Percentiles rank a stretch among this genome's conserved stretches.
These are phyloP conservation scores for Ascochyta koolunga DNA, from an alignment of 2,329 filamentous ascomycete species.

Conservation along the genomic window DNA sequence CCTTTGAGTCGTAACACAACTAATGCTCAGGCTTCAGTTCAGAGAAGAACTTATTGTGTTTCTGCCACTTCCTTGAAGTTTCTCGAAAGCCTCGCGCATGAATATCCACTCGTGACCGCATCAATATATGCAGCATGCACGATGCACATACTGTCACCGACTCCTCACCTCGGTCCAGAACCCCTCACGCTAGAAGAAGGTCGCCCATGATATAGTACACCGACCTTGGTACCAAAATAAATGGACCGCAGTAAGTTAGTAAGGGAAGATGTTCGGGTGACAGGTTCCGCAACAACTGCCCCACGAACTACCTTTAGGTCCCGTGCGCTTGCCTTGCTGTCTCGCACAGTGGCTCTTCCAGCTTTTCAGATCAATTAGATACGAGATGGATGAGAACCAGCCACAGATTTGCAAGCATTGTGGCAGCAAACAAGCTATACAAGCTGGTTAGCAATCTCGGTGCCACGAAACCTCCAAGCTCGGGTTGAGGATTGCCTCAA, in stretches of 20 bases:
- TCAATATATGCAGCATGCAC: background rate
- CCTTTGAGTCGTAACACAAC: background rate
- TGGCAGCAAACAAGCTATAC: background rate
- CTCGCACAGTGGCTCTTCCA: conserved; percentile 1
- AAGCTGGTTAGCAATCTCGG: background rate
- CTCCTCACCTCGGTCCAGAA: background rate
- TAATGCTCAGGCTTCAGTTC: background rate
- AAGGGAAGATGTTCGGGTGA: conserved; percentile 1
- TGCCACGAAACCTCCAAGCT: background rate
- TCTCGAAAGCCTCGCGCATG: background rate
- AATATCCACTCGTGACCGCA: background rate
- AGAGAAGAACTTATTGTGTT: too few relatives aligned
- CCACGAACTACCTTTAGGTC: conserved; percentile 4
- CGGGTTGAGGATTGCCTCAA: background rate
- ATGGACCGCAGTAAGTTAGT: background rate
- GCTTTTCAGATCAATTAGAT: background rate
- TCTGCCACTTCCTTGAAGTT: too few relatives aligned
- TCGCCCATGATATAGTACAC: background rate
- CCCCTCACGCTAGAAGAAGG: background rate
- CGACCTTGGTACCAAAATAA: conserved; percentile 3
- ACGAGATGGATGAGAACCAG: background rate
- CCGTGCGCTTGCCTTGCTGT: background rate
- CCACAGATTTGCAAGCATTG: background rate
- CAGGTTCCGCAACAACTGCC: conserved; percentile 1
- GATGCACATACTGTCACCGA: conserved; percentile 1